Conservation (phyloP, 2,329 filamentous ascomycete genomes). For the Fusarium falciforme region DNA sequence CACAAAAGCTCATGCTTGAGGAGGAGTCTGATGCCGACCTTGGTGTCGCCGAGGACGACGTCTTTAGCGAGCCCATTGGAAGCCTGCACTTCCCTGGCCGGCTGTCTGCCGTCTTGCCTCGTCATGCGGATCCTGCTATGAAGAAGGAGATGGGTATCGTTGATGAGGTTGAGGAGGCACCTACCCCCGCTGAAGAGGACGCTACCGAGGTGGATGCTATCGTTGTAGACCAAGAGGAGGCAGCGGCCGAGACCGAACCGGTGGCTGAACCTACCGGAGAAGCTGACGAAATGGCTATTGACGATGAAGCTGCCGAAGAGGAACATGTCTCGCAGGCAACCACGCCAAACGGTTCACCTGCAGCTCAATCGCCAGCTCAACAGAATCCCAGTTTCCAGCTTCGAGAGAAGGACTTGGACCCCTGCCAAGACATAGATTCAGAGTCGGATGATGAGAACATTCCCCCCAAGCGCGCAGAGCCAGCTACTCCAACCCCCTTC, state of each 20-base stretch:
- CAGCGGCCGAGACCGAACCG: not conserved
- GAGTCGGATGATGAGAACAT: slow-evolving; percentile 66
- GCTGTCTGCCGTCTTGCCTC: slow-evolving; percentile 58
- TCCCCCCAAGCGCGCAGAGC: slow-evolving; percentile 46
- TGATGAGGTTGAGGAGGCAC: slow-evolving; percentile 42
- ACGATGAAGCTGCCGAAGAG: slow-evolving; percentile 26
- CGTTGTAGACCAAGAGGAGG: slow-evolving; percentile 1
- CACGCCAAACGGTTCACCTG: not conserved
- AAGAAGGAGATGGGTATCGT: slow-evolving; percentile 48
- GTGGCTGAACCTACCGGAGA: slow-evolving; percentile 27
- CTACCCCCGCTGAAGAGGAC: slow-evolving; percentile 2
- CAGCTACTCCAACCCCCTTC: slow-evolving; percentile 57
- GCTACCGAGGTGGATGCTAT: not conserved
- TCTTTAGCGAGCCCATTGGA: slow-evolving; percentile 49
- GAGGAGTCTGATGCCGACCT: slow-evolving; percentile 42
- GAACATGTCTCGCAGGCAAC: slow-evolving; percentile 22
- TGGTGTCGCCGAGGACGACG: slow-evolving; percentile 44
- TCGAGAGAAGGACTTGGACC: slow-evolving; percentile 60
- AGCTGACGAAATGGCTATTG: slow-evolving; percentile 41
- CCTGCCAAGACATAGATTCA: slow-evolving; percentile 57
- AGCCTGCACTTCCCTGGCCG: slow-evolving; percentile 58
- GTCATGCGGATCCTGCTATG: slow-evolving; percentile 54
- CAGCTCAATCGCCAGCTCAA: slow-evolving; percentile 27
- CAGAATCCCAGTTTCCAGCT: slow-evolving; percentile 51
- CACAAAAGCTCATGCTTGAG: slow-evolving; percentile 53